Conservation (phyloP, 2,329 filamentous ascomycete species). For the Cryoendolithus antarcticus region DNA sequence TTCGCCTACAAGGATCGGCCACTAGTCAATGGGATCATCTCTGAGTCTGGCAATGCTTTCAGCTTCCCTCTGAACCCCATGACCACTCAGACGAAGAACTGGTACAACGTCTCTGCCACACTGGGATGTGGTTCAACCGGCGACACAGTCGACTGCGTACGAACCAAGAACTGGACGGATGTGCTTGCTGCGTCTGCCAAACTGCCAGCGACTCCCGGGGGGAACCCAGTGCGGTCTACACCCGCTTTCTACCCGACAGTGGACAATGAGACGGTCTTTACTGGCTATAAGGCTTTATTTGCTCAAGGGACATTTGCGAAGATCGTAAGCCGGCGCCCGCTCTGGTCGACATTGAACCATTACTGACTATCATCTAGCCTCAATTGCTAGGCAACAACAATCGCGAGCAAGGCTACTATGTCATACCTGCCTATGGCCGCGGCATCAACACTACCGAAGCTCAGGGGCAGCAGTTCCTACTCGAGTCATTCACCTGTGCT, state of each 20-base stretch:
- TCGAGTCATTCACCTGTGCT: constrained; percentile 25
- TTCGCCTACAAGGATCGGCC: constrained; percentile 26
- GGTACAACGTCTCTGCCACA: constrained; percentile 28
- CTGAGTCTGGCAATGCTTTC: constrained; percentile 27
- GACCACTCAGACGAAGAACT: constrained; percentile 27
- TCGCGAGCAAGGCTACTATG: constrained; percentile 39
- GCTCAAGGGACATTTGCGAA: constrained; percentile 24
- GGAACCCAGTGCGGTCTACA: constrained; percentile 17
- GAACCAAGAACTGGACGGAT: constrained; percentile 8
- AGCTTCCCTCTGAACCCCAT: constrained; percentile 33
- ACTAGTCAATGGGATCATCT: constrained; percentile 26
- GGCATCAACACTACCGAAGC: constrained; percentile 28
- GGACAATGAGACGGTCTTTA: constrained; percentile 17
- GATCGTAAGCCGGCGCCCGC: constrained; percentile 8
- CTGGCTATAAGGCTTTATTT: constrained; percentile 13
- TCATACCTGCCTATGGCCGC: constrained; percentile 27
- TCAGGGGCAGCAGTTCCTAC: constrained; percentile 16
- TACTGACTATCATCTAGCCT: constrained; percentile 15
- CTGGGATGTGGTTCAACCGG: constrained; percentile 29
- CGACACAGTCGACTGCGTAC: constrained; percentile 11
- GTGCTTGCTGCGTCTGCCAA: constrained; percentile 9
- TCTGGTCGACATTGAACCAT: background rate
- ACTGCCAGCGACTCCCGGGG: constrained; percentile 11
- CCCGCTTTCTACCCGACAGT: constrained; percentile 15
- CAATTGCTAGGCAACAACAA: constrained; percentile 33